phyloP scores from a whole-genome alignment of 192 early-diverging fungal species.

The Coemansia sp. region DNA sequence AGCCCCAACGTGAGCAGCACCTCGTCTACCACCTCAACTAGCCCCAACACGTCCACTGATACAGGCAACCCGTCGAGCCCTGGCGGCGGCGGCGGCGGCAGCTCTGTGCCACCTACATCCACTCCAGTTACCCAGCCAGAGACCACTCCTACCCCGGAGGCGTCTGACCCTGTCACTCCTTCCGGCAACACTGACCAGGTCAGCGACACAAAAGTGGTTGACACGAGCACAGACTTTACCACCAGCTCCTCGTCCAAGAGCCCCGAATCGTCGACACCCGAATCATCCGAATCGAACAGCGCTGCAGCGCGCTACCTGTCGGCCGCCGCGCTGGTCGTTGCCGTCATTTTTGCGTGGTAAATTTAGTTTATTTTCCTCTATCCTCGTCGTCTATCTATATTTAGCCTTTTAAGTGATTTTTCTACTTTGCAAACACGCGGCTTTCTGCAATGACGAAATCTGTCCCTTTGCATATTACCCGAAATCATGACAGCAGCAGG shows the following conservation, averaged over 20 bases:
- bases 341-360: slow-evolving; percentile 14
- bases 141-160: neutral
- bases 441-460: too few relatives aligned
- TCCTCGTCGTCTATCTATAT: slow-evolving; percentile 4
- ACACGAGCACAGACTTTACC: neutral
- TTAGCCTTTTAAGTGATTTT: neutral
- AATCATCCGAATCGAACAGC: slow-evolving; percentile 8
- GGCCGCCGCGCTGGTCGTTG: slow-evolving; percentile 25
- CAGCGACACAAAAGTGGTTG: neutral
- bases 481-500: too few relatives aligned
- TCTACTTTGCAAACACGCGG: too few relatives aligned
- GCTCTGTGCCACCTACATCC: neutral
- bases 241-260: slow-evolving; percentile 3
- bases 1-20: neutral
- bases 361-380: neutral
- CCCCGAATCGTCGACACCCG: slow-evolving; percentile 9
- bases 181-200: neutral
- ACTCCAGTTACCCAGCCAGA: neutral
- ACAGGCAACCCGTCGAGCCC: neutral
- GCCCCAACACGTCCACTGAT: neutral
- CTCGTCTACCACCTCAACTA: neutral
- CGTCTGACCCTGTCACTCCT: neutral
- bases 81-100: neutral
- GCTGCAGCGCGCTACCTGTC: slow-evolving; percentile 29
- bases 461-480: too few relatives aligned